These are phyloP conservation scores for Aureobasidium sp. DNA, from an alignment of 2,329 filamentous ascomycete species.

Conservation along the genomic window DNA sequence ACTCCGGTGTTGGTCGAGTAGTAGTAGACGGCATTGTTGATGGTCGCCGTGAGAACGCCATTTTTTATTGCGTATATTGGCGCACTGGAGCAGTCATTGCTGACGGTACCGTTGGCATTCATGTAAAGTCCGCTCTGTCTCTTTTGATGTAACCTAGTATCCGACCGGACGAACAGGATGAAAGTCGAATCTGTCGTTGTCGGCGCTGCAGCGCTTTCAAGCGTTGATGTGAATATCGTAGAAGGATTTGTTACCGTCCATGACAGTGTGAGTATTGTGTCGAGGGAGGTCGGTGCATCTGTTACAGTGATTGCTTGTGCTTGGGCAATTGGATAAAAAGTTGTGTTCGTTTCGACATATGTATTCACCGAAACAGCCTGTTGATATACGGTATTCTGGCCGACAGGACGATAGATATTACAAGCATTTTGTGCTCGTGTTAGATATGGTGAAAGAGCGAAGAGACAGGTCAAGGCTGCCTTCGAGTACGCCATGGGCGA, in stretches of 20 bases:
- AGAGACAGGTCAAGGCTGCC: background rate
- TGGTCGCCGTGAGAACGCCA: conserved; percentile 25
- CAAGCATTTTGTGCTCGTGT: conserved; percentile 8
- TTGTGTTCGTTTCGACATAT: conserved; percentile 25
- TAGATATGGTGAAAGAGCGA: background rate
- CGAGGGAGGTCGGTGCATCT: conserved; percentile 26
- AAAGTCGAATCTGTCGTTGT: conserved; percentile 17
- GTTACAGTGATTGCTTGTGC: conserved; percentile 23
- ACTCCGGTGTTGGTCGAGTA: conserved; percentile 25
- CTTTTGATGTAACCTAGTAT: conserved; percentile 16
- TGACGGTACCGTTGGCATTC: conserved; percentile 24
- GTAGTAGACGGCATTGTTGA: conserved; percentile 23
- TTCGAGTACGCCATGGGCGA: background rate
- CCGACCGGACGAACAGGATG: conserved; percentile 18
- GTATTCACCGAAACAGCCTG: conserved; percentile 26
- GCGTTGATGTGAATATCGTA: background rate
- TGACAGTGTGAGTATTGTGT: conserved; percentile 24
- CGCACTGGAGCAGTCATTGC: conserved; percentile 26
- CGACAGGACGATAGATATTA: background rate
- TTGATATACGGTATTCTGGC: conserved; percentile 22
- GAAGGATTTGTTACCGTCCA: conserved; percentile 21
- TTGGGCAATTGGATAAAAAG: conserved; percentile 23
- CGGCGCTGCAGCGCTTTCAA: background rate
- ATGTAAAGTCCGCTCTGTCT: conserved; percentile 23
- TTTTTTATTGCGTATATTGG: conserved; percentile 25